These are phyloP conservation scores for Fusarium anthophilum DNA, from an alignment of 2,329 filamentous ascomycete species.

Conservation along the genomic window DNA sequence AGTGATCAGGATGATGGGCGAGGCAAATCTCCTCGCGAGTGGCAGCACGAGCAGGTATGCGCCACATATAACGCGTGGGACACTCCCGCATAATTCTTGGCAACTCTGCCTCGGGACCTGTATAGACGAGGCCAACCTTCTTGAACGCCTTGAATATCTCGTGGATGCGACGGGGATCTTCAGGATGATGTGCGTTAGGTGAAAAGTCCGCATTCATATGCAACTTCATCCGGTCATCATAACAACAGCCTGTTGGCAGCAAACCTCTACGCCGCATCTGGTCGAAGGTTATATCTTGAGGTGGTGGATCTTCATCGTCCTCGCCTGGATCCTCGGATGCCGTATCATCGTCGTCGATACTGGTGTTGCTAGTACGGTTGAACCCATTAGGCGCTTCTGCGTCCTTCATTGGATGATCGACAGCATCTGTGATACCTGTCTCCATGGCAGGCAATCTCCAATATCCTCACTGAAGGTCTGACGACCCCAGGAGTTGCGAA, in stretches of 20 bases:
- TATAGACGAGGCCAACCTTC: slow-evolving; percentile 79
- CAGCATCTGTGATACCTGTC: slow-evolving; percentile 51
- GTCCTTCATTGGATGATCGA: slow-evolving; percentile 57
- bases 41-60: slow-evolving; percentile 82
- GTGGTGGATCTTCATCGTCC: slow-evolving; percentile 49
- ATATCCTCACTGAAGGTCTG: slow-evolving; percentile 26
- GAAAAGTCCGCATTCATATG: slow-evolving; percentile 86
- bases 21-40: slow-evolving; percentile 81
- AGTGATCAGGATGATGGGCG: slow-evolving; percentile 82
- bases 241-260: slow-evolving; percentile 81
- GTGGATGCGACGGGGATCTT: slow-evolving; percentile 91
- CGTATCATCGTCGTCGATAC: slow-evolving; percentile 47
- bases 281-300: slow-evolving; percentile 50
- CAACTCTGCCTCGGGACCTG: slow-evolving; percentile 65
- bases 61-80: slow-evolving; percentile 73
- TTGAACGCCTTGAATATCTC: slow-evolving; percentile 93
- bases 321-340: slow-evolving; percentile 49
- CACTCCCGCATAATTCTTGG: slow-evolving; percentile 60
- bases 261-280: slow-evolving; percentile 57
- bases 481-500: slow-evolving; percentile 31
- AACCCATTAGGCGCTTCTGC: slow-evolving; percentile 45
- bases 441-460: slow-evolving; percentile 13
- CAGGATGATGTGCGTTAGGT: slow-evolving; percentile 83
- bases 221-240: slow-evolving; percentile 95
- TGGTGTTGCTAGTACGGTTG: slow-evolving; percentile 23